Conservation (phyloP, 208 protist genomes). For the Crithidia thermophila region DNA sequence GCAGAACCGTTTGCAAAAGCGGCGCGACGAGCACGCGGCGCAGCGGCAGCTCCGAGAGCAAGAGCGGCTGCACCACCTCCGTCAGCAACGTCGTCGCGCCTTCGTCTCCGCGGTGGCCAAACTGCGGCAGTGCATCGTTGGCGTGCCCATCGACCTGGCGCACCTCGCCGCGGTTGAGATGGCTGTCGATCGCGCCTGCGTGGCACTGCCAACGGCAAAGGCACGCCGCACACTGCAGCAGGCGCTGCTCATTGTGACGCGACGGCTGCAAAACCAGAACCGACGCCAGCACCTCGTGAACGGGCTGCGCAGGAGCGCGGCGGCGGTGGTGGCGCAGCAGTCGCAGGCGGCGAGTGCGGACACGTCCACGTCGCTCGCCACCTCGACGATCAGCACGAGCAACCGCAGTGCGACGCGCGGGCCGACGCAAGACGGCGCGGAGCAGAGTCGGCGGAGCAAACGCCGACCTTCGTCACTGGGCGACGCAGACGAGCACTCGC, state of each 20-base stretch:
- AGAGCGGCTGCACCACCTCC: constrained; percentile 4
- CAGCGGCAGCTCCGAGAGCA: constrained; percentile 1
- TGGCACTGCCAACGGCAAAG: constrained; percentile 3
- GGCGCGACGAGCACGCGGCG: not conserved
- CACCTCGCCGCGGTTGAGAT: constrained; percentile 26
- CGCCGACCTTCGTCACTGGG: too few relatives aligned
- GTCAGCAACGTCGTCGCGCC: constrained; percentile 23
- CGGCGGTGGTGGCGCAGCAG: not conserved
- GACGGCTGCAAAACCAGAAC: constrained; percentile 32
- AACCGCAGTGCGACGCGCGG: not conserved
- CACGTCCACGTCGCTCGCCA: too few relatives aligned
- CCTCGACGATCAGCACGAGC: too few relatives aligned
- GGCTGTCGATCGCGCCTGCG: constrained; percentile 28
- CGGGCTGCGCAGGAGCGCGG: not conserved
- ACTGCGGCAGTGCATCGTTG: constrained; percentile 28
- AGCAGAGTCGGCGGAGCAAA: not conserved
- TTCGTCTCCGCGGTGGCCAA: constrained; percentile 33
- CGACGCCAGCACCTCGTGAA: constrained; percentile 4
- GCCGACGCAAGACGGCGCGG: not conserved
- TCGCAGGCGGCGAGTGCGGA: not conserved
- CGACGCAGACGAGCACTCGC: too few relatives aligned
- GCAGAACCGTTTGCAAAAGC: not conserved
- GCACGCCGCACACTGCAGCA: constrained; percentile 32
- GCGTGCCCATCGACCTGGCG: constrained; percentile 25
- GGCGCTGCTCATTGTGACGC: constrained; percentile 45